phyloP scores from a whole-genome alignment of 805 yeast species.

The Wickerhamiella bombiphila region DNA sequence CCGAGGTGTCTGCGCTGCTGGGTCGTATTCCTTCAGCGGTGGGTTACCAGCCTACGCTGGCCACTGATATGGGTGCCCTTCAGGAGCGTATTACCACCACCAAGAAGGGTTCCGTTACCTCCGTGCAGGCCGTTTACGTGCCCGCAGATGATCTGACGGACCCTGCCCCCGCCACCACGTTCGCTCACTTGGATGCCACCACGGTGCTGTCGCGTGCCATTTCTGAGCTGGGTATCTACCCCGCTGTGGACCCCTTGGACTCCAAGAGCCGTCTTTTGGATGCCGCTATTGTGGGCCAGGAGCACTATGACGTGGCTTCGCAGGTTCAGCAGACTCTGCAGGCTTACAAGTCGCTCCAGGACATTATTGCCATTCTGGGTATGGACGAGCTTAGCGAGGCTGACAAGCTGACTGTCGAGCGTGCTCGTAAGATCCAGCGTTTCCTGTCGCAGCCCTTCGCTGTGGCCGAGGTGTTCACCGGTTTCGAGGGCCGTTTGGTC shows the following conservation, averaged over 20 bases:
- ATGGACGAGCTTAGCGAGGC: constrained; percentile 99
- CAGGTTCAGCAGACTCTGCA: constrained; percentile 95
- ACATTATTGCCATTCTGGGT: constrained; percentile 99
- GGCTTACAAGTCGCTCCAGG: constrained; percentile 99
- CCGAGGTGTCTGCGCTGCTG: constrained; percentile 97
- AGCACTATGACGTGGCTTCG: constrained; percentile 93
- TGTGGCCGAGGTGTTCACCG: constrained; percentile 99
- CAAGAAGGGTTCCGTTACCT: constrained; percentile 98
- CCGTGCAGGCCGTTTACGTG: constrained; percentile 99
- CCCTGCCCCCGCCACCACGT: constrained; percentile 99
- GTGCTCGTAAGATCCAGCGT: constrained; percentile 99
- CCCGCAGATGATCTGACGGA: constrained; percentile 99
- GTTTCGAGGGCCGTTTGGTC: constrained; percentile 96
- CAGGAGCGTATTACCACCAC: constrained; percentile 99
- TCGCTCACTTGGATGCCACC: constrained; percentile 99
- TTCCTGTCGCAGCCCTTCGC: constrained; percentile 99
- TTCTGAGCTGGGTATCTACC: constrained; percentile 99
- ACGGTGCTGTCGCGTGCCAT: constrained; percentile 99
- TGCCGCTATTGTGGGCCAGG: constrained; percentile 94
- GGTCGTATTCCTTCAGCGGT: constrained; percentile 99
- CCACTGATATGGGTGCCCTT: constrained; percentile 99
- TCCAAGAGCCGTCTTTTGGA: constrained; percentile 98
- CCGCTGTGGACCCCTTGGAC: constrained; percentile 99
- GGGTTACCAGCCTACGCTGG: constrained; percentile 99
- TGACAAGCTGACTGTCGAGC: constrained; percentile 98